These are phyloP conservation scores for Aegilops bicornis DNA, from an alignment of 176 grass and related monocot species.

Conservation along the genomic window DNA sequence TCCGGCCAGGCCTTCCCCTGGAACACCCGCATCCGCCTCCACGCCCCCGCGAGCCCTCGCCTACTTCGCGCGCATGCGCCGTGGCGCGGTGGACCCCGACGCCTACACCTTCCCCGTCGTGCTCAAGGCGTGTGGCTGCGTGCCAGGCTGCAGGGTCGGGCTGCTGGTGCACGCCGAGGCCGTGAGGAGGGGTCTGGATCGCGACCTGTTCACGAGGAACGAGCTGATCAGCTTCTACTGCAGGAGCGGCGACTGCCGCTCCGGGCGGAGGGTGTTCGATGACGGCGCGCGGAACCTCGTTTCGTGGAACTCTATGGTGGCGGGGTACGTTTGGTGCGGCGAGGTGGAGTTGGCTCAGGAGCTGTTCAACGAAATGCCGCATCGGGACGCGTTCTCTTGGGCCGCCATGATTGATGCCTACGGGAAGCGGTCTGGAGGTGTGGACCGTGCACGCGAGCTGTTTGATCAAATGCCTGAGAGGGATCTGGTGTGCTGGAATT, in stretches of 20 bases:
- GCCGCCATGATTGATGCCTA: slow-evolving; percentile 57
- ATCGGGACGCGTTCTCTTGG: slow-evolving; percentile 59
- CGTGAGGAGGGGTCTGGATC: slow-evolving; percentile 39
- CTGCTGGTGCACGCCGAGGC: slow-evolving; percentile 47
- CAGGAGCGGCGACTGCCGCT: slow-evolving; percentile 35
- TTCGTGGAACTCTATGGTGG: slow-evolving; percentile 69
- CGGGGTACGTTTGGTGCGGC: slow-evolving; percentile 48
- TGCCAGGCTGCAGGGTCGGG: neutral
- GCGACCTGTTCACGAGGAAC: slow-evolving; percentile 50
- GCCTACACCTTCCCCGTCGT: slow-evolving; percentile 65
- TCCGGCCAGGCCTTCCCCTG: slow-evolving; percentile 46
- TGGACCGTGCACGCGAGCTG: slow-evolving; percentile 48
- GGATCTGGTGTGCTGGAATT: slow-evolving; percentile 73
- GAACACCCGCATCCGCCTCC: slow-evolving; percentile 62
- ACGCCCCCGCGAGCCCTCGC: slow-evolving; percentile 26
- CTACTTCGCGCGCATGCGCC: slow-evolving; percentile 53
- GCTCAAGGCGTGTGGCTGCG: slow-evolving; percentile 56
- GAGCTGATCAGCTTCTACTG: slow-evolving; percentile 56
- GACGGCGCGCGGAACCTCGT: slow-evolving; percentile 43
- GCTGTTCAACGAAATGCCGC: slow-evolving; percentile 57
- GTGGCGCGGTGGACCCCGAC: slow-evolving; percentile 35
- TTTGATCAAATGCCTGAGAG: slow-evolving; percentile 57
- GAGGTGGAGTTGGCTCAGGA: slow-evolving; percentile 43
- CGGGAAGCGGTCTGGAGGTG: slow-evolving; percentile 49
- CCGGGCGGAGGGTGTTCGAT: slow-evolving; percentile 63